A percentile compares a stretch with the other conserved stretches of the same genome.
phyloP scores from a whole-genome alignment of 1,139 yeast genomes.

The Suhomyces maxii region DNA sequence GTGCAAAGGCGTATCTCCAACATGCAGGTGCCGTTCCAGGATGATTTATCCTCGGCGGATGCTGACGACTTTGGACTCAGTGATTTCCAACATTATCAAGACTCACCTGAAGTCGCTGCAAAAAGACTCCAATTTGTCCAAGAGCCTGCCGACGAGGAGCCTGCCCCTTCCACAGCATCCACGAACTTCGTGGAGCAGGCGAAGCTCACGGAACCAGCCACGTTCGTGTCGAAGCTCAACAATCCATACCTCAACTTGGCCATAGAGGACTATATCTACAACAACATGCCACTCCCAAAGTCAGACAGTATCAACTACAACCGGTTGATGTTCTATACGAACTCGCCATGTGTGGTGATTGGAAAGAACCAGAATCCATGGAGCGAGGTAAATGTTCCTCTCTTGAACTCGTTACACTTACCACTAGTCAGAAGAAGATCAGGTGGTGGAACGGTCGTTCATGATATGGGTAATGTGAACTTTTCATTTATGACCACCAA shows the following conservation, averaged over 20 bases:
- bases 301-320: conserved; percentile 28
- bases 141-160: background rate
- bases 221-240: conserved; percentile 47
- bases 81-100: conserved; percentile 44
- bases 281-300: conserved; percentile 52
- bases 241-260: conserved; percentile 81
- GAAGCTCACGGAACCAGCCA: conserved; percentile 24
- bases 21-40: conserved; percentile 38
- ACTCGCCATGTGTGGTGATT: conserved; percentile 84
- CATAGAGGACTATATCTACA: conserved; percentile 76
- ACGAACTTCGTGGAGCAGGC: conserved; percentile 12
- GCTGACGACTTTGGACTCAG: conserved; percentile 38
- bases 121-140: conserved; percentile 9
- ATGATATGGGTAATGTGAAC: conserved; percentile 88
- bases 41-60: conserved; percentile 36
- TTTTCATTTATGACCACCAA: conserved; percentile 79
- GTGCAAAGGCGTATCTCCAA: conserved; percentile 13
- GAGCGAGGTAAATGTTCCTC: conserved; percentile 73
- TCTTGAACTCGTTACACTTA: conserved; percentile 53
- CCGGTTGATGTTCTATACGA: conserved; percentile 70
- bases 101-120: conserved; percentile 28
- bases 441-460: conserved; percentile 98
- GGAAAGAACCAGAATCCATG: conserved; percentile 97
- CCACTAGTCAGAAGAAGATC: conserved; percentile 77
- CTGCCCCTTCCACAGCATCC: background rate